Evolutionary conservation across 2,329 filamentous ascomycete species (phyloP).

Genomic region (Hypoxylon sp.): DNA sequence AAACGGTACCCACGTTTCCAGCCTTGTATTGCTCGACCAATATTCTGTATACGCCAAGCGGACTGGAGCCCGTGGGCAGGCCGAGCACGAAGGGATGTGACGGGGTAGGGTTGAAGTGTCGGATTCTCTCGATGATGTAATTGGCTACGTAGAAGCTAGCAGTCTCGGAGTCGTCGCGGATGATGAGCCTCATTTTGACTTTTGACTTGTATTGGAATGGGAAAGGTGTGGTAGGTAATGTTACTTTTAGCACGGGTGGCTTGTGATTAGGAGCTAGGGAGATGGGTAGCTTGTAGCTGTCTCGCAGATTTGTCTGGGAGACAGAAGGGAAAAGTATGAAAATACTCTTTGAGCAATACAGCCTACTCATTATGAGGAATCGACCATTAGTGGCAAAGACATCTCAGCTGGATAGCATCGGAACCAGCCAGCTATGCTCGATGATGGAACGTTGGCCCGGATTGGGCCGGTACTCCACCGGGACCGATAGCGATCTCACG

Average conservation of each 20-base stretch:
- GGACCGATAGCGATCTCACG: constrained; percentile 37
- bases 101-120: constrained; percentile 77
- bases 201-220: constrained; percentile 47
- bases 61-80: constrained; percentile 85
- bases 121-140: constrained; percentile 86
- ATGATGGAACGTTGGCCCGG: constrained; percentile 52
- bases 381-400: constrained; percentile 34
- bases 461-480: constrained; percentile 39
- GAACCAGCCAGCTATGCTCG: constrained; percentile 25
- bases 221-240: constrained; percentile 35
- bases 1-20: constrained; percentile 61
- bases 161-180: constrained; percentile 75
- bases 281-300: constrained; percentile 9
- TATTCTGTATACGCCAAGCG: constrained; percentile 80
- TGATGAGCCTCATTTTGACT: constrained; percentile 83
- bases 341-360: constrained; percentile 33
- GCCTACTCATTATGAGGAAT: constrained; percentile 46
- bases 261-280: constrained; percentile 7
- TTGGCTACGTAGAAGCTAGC: constrained; percentile 83
- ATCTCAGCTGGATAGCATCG: constrained; percentile 41
- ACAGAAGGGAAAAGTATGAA: constrained; percentile 22
- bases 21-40: constrained; percentile 78
- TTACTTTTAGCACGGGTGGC: constrained; percentile 15
- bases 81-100: constrained; percentile 84
- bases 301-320: constrained; percentile 29